Conservation (phyloP, 768 basidiomycete genomes). For the Hericium coralloides region DNA sequence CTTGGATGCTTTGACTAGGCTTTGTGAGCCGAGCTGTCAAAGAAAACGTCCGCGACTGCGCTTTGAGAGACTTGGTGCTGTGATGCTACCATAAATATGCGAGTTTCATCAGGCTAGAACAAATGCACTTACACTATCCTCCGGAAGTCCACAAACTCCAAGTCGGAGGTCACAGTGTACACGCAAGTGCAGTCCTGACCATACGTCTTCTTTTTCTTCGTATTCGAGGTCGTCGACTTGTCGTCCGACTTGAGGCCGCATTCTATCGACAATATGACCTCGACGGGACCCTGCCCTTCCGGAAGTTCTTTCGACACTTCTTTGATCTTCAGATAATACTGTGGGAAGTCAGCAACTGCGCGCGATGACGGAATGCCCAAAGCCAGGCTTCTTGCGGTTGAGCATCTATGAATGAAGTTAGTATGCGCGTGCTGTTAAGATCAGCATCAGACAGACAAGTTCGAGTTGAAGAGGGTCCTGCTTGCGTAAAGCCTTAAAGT, state of each 20-base stretch:
- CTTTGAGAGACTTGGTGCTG: slow-evolving; percentile 61
- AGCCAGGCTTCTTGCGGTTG: slow-evolving; percentile 9
- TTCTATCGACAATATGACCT: slow-evolving; percentile 45
- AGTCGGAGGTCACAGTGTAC: slow-evolving; percentile 69
- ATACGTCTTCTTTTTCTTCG: slow-evolving; percentile 36
- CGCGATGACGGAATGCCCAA: slow-evolving; percentile 56
- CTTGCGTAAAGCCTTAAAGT: slow-evolving; percentile 45
- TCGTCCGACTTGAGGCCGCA: slow-evolving; percentile 40
- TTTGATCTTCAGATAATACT: slow-evolving; percentile 44
- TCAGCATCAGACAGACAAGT: slow-evolving; percentile 29
- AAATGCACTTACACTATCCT: slow-evolving; percentile 50
- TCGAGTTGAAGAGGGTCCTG: slow-evolving; percentile 58
- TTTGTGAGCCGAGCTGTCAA: slow-evolving; percentile 54
- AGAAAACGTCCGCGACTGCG: slow-evolving; percentile 46
- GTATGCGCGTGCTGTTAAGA: no score
- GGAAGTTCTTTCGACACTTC: slow-evolving; percentile 35
- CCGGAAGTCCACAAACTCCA: slow-evolving; percentile 70
- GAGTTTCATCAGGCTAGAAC: neutral
- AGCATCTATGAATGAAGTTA: slow-evolving; percentile 3
- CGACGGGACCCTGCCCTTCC: slow-evolving; percentile 42
- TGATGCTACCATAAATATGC: neutral
- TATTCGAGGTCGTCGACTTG: slow-evolving; percentile 20
- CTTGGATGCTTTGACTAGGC: slow-evolving; percentile 49
- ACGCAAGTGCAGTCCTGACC: slow-evolving; percentile 56
- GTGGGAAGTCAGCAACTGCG: slow-evolving; percentile 56